Evolutionary conservation across 108 stramenopile genomes (phyloP).

Genomic region (Pelagomonas calceolata): DNA sequence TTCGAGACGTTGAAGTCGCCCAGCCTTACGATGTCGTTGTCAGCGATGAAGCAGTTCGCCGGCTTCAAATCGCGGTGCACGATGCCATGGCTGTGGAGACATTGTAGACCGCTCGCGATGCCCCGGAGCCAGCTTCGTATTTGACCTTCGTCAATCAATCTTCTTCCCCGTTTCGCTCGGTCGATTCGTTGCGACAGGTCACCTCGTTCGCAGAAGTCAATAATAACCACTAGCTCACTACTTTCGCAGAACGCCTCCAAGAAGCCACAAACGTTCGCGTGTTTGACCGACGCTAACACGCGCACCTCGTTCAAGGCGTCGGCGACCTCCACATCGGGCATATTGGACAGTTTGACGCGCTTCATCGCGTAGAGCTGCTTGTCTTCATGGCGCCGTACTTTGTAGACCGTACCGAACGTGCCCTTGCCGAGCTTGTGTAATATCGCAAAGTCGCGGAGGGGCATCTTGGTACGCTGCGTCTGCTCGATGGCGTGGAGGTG

Average conservation of each 20-base stretch:
- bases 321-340: conserved; percentile 6
- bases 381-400: not conserved
- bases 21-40: conserved; percentile 17
- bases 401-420: conserved; percentile 18
- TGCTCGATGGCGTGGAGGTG: too few relatives aligned
- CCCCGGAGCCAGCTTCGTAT: too few relatives aligned
- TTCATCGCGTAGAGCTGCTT: conserved; percentile 13
- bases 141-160: not conserved
- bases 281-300: conserved; percentile 11
- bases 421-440: conserved; percentile 9
- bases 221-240: conserved; percentile 19
- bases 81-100: not conserved
- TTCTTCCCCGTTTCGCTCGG: not conserved
- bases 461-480: too few relatives aligned
- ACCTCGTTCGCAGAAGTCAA: conserved; percentile 24
- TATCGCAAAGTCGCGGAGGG: not conserved
- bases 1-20: conserved; percentile 37
- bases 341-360: conserved; percentile 2
- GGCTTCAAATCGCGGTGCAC: conserved; percentile 25
- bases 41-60: conserved; percentile 35
- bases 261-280: conserved; percentile 21
- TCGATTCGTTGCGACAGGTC: conserved; percentile 15
- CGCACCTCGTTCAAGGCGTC: conserved; percentile 19
- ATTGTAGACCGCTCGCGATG: too few relatives aligned
- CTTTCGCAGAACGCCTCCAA: conserved; percentile 24